These are phyloP conservation scores for Abortiporus biennis DNA, from an alignment of 1,284 basidiomycete species.

Conservation along the genomic window DNA sequence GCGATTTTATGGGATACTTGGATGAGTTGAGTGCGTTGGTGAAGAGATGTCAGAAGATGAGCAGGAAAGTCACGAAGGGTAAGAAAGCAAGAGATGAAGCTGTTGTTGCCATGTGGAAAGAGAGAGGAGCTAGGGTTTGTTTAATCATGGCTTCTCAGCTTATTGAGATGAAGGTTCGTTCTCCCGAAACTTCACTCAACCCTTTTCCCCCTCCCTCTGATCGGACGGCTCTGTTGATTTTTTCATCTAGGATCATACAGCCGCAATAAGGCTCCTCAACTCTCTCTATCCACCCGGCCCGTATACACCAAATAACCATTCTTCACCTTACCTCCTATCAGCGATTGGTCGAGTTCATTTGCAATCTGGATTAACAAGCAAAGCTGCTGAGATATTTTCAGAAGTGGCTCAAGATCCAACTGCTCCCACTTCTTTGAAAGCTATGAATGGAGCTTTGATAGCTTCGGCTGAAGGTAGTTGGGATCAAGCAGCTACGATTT, in stretches of 20 bases:
- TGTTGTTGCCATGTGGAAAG: constrained; percentile 69
- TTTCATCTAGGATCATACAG: constrained; percentile 54
- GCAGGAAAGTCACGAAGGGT: constrained; percentile 29
- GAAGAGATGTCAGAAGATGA: constrained; percentile 63
- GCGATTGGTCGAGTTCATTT: constrained; percentile 70
- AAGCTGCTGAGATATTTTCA: constrained; percentile 43
- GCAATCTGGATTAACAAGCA: constrained; percentile 56
- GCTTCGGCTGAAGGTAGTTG: constrained; percentile 67
- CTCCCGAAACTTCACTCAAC: neutral
- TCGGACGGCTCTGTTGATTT: neutral
- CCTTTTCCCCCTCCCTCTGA: neutral
- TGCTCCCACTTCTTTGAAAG: constrained; percentile 38
- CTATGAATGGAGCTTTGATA: constrained; percentile 58
- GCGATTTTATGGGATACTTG: constrained; percentile 68
- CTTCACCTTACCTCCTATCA: constrained; percentile 52
- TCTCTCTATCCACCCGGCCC: neutral
- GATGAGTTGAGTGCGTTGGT: constrained; percentile 77
- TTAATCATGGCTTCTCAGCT: constrained; percentile 71
- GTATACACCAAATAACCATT: constrained; percentile 16
- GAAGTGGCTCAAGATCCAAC: constrained; percentile 39
- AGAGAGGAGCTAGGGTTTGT: constrained; percentile 62
- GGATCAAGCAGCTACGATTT: constrained; percentile 40
- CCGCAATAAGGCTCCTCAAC: constrained; percentile 52
- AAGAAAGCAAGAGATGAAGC: constrained; percentile 15
- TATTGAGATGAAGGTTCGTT: constrained; percentile 46